These are phyloP conservation scores for Ophiostoma angusticollis DNA, from an alignment of 2,329 filamentous ascomycete species.

Conservation along the genomic window DNA sequence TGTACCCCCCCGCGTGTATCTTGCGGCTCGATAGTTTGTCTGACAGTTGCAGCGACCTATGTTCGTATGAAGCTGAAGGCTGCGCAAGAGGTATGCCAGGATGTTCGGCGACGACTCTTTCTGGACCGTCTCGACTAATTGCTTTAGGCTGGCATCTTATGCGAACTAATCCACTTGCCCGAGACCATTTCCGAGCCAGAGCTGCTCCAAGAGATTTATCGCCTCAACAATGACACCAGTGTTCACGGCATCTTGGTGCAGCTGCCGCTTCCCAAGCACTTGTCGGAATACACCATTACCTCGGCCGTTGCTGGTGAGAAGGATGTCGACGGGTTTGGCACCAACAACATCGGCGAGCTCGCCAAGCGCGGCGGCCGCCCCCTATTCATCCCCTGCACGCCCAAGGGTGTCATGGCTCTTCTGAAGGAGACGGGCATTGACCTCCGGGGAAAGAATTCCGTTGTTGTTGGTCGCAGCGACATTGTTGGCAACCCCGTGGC, in stretches of 20 bases:
- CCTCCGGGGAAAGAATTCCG: conserved; percentile 78
- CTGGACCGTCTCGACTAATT: too few species aligned
- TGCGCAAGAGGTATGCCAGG: conserved; percentile 62
- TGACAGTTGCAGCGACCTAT: conserved; percentile 69
- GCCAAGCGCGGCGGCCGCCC: conserved; percentile 88
- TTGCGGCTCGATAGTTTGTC: too few species aligned
- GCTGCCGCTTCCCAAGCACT: conserved; percentile 74
- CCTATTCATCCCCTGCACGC: conserved; percentile 87
- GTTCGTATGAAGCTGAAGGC: conserved; percentile 99
- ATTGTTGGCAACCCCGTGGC: conserved; percentile 97
- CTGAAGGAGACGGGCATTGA: conserved; percentile 74
- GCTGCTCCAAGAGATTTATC: conserved; percentile 67
- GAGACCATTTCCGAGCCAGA: conserved; percentile 73
- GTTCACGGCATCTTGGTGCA: conserved; percentile 93
- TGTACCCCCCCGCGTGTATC: conserved; percentile 25
- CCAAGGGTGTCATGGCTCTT: conserved; percentile 92
- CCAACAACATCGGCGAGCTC: conserved; percentile 88
- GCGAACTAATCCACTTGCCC: conserved; percentile 72
- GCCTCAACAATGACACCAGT: conserved; percentile 72
- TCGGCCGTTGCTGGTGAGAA: conserved; percentile 87
- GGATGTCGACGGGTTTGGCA: conserved; percentile 95
- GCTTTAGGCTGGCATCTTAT: conserved; percentile 69
- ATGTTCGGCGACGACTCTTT: neutral
- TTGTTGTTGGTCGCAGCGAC: conserved; percentile 88
- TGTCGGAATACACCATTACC: conserved; percentile 83